These are phyloP conservation scores for Tremella mesenterica DNA, from an alignment of 768 basidiomycete genomes.

Conservation along the genomic window DNA sequence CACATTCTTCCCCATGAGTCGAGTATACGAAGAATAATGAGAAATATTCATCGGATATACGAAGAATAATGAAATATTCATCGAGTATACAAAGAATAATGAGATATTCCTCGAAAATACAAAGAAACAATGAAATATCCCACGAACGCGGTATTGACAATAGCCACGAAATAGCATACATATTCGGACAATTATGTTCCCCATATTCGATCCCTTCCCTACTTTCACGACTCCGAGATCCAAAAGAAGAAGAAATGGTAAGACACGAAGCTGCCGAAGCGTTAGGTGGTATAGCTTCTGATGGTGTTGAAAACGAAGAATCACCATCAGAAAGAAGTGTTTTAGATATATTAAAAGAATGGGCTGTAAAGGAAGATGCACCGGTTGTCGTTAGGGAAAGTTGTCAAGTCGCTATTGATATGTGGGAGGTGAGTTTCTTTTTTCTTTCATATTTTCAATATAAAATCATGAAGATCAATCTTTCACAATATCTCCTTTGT, in stretches of 20 bases:
- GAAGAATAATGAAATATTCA: too few relatives aligned
- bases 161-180: conserved; percentile 96
- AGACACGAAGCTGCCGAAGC: conserved; percentile 98
- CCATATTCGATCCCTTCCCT: conserved; percentile 79
- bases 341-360: conserved; percentile 73
- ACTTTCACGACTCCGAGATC: conserved; percentile 63
- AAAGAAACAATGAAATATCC: neutral
- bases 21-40: too few relatives aligned
- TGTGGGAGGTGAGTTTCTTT: conserved; percentile 60
- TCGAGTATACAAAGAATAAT: too few relatives aligned
- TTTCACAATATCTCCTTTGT: too few relatives aligned
- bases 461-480: neutral
- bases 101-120: neutral
- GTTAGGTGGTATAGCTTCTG: conserved; percentile 78
- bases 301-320: conserved; percentile 45
- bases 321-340: conserved; percentile 61
- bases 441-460: neutral
- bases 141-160: too few relatives aligned
- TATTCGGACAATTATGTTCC: conserved; percentile 91
- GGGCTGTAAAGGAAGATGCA: conserved; percentile 66
- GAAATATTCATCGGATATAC: too few relatives aligned
- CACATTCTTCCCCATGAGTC: too few relatives aligned
- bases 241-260: conserved; percentile 84
- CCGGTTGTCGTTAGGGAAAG: conserved; percentile 89
- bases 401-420: conserved; percentile 90